Evolutionary conservation across 2,329 filamentous ascomycete species (phyloP), one percentile per base, ranked within the genome.

Genomic region (Ophidiomyces ophidiicola): DNA sequence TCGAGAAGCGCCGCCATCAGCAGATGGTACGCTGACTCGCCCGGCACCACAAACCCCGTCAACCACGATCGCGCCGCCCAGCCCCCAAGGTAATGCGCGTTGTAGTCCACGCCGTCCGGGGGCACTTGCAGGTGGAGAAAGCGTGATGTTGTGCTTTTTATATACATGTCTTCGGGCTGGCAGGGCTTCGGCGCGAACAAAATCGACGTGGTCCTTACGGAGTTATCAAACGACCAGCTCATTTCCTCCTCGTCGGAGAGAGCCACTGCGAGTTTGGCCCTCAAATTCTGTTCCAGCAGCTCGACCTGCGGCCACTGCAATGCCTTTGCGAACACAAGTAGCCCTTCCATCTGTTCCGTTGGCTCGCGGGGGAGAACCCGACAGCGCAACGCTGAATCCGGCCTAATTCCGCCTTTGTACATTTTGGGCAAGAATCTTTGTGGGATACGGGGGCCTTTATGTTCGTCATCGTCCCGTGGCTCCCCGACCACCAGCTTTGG

Each of bases 61-160:
- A 75, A 57, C 59, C 68, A 75, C 5, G 67, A 68, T 19, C 70
- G 64, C 36, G 68, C 72, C 2, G 74, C 59, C 71, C 71, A 75
- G 6, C 70, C 69, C 24, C 68, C 61, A 19, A 63, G 53, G 17
- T 64, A 57, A 52, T 19, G n/a, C 12, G 42, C 41, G 11, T 46
- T 40, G 25, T 44, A 38, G 8, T 46, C 44, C 17, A 34, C 14
- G 5, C 28, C 38, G 20, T 45, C 32, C 1, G 32, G 25, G 4
- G 43, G 39, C 1, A 36, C 23, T 19, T 52, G 49, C 6, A 61
- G 53, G 24, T 51, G 44, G 3, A 62, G 37, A 12, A 52, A 44
- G 11, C 52, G 55, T 17, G 50, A 51, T 7, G 52, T 54, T 23
- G 36, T 41, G 18, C 48, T 54, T 33, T 51, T 50, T 26, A 47